A percentile compares a stretch with the other conserved stretches of the same genome.
Evolutionary conservation across 176 grass and related monocot genomes (phyloP).

Genomic region (Panicum miliaceum): DNA sequence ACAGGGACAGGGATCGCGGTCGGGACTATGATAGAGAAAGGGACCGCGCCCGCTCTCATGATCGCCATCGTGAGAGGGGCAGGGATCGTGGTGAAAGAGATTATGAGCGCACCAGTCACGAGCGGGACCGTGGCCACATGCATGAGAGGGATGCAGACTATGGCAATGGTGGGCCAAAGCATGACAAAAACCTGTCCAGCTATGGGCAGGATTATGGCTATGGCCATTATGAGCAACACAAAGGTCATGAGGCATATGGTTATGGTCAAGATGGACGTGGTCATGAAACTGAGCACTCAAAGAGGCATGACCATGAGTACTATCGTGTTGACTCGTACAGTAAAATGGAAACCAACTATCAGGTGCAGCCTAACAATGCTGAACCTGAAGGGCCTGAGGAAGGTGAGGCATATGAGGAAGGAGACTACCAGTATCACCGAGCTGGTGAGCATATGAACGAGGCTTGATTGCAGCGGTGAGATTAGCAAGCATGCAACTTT

Average conservation of each 20-base stretch:
- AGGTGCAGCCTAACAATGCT: conserved; percentile 39
- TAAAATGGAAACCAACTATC: conserved; percentile 37
- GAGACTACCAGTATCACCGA: conserved; percentile 73
- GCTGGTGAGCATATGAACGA: conserved; percentile 48
- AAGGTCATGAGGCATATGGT: conserved; percentile 48
- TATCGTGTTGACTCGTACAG: conserved; percentile 18
- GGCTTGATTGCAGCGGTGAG: conserved; percentile 20
- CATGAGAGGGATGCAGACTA: conserved; percentile 60
- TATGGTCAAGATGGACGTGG: conserved; percentile 53
- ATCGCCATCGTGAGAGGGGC: conserved; percentile 66
- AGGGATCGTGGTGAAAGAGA: conserved; percentile 69
- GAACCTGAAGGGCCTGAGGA: conserved; percentile 81
- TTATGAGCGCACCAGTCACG: conserved; percentile 54
- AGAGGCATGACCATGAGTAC: conserved; percentile 49
- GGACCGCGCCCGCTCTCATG: conserved; percentile 57
- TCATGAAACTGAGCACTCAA: conserved; percentile 52
- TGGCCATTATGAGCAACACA: conserved; percentile 57
- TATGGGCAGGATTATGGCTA: conserved; percentile 59
- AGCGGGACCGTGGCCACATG: conserved; percentile 56
- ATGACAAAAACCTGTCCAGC: conserved; percentile 59
- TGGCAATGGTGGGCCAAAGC: conserved; percentile 55
- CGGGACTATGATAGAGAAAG: conserved; percentile 63
- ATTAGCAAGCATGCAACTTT: background rate
- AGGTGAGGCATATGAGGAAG: conserved; percentile 86
- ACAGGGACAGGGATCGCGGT: conserved; percentile 68